Evolutionary conservation across 106 monocot genomes (phyloP), one percentile per base, ranked within the genome.

Genomic region (Dioscorea alata): DNA sequence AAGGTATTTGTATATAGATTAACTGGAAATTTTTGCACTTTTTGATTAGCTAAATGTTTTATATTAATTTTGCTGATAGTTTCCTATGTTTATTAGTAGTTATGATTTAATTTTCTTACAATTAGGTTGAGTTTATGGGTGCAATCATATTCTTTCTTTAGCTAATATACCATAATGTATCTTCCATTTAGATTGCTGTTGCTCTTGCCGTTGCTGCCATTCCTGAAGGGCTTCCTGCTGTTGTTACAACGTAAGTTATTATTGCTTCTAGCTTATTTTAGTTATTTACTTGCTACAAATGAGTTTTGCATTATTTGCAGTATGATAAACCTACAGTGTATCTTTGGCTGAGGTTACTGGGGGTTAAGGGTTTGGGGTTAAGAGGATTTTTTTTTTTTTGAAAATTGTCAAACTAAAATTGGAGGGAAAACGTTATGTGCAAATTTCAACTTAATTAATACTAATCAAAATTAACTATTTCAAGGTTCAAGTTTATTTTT

Each of bases 201-300:
- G 96, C 96, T 74, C 84, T 96, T 71, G 96, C 96, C 33, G 95
- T 95, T 77, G 95, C 95, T 77, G 95, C 95, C 33, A 95, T 95
- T 77, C 95, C 95, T 60, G 96, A 96, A 82, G 96, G 96, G 48
- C 89, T 96, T 76, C 96, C 96, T 48, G 96, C 96, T 80, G 96
- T 96, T 63, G 96, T 96, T 33, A 96, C 96, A 54, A 96, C 96
- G 96, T 96, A 74, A 77, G 85, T 81, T 42, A 33, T 60, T 59
- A 34, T 19, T 53, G 52, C 57, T 69, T 57, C 8, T 31, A 10
- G 21, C 34, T 64, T 50, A 31, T 33, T 58, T 70, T 23, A 16
- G 42, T 2, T 42, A 10, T 42, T 42, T 32, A 10, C 42, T 42
- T 6, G 6, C 9, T 42, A 42, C 10, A 10, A 42, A 42, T 3